Conservation (phyloP, 768 basidiomycete species). For the Tulasnella sp. region DNA sequence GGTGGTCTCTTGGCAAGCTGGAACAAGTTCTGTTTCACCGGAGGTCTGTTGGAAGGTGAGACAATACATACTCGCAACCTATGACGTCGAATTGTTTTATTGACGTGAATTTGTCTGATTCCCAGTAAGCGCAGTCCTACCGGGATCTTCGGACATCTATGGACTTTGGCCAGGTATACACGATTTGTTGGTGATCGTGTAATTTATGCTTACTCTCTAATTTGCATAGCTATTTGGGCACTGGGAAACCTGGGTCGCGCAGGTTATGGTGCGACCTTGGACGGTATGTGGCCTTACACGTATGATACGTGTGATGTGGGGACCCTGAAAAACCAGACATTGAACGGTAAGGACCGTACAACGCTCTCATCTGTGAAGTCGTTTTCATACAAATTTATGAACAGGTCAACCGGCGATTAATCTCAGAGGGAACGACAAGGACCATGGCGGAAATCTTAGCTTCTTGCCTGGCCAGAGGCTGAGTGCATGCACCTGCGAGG, state of each 20-base stretch:
- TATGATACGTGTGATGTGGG: constrained; percentile 74
- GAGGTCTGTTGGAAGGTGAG: constrained; percentile 20
- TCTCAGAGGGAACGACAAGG: constrained; percentile 44
- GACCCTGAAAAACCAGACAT: constrained; percentile 64
- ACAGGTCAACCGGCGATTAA: constrained; percentile 51
- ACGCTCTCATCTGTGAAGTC: too few species aligned
- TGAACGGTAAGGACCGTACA: too few species aligned
- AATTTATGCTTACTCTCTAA: neutral
- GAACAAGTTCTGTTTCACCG: constrained; percentile 25
- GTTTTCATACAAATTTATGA: too few species aligned
- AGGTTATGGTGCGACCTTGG: constrained; percentile 78
- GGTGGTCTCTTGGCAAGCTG: constrained; percentile 20
- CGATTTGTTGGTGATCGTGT: neutral
- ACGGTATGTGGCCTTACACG: constrained; percentile 43
- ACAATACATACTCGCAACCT: neutral
- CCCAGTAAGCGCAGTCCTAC: constrained; percentile 17
- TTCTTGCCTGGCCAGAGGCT: constrained; percentile 81
- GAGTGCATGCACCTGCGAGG: constrained; percentile 77
- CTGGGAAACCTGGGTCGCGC: constrained; percentile 73
- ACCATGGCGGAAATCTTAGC: constrained; percentile 38
- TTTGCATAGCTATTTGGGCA: constrained; percentile 35
- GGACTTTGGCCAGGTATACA: constrained; percentile 21
- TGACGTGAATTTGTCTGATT: neutral
- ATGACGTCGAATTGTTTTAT: neutral
- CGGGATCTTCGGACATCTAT: constrained; percentile 18